Conservation (phyloP, 2,329 filamentous ascomycete genomes). For the Elsinoe perseae region DNA sequence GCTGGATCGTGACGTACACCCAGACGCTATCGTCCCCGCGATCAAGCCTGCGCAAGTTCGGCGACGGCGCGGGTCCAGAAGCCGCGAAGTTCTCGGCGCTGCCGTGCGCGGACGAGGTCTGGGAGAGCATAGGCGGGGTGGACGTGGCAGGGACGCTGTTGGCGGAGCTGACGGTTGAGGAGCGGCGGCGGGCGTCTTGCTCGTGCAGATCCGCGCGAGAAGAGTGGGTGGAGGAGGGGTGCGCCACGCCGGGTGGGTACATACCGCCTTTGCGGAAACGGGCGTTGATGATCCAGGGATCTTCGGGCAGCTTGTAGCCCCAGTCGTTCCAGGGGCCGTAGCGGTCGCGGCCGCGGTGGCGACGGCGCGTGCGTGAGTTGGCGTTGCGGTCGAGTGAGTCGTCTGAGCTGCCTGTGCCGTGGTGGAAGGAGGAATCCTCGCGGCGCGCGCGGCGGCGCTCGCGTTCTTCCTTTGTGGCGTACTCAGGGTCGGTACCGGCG, state of each 20-base stretch:
- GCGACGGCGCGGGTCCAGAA: constrained; percentile 17
- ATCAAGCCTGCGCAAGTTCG: constrained; percentile 15
- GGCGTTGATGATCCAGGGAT: constrained; percentile 90
- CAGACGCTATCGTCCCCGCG: constrained; percentile 61
- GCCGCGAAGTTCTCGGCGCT: constrained; percentile 26
- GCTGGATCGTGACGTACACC: constrained; percentile 91
- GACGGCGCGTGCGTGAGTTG: constrained; percentile 24
- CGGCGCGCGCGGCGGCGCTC: constrained; percentile 24
- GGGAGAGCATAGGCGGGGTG: constrained; percentile 6
- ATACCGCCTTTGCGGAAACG: constrained; percentile 79
- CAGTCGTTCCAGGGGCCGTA: constrained; percentile 43
- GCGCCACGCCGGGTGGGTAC: constrained; percentile 46
- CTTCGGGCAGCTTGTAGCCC: constrained; percentile 78
- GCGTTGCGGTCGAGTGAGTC: constrained; percentile 15
- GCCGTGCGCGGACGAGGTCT: constrained; percentile 21
- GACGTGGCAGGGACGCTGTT: constrained; percentile 15
- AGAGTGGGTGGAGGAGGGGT: constrained; percentile 44
- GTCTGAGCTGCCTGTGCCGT: constrained; percentile 19
- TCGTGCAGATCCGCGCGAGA: constrained; percentile 39
- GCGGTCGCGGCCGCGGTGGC: constrained; percentile 31
- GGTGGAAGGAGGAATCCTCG: constrained; percentile 2
- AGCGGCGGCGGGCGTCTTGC: constrained; percentile 21
- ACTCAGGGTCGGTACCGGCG: constrained; percentile 33
- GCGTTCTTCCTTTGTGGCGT: constrained; percentile 31
- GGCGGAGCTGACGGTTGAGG: constrained; percentile 24